phyloP scores from a whole-genome alignment of 2,329 filamentous ascomycete species.

The Cercospora brassicicola region DNA sequence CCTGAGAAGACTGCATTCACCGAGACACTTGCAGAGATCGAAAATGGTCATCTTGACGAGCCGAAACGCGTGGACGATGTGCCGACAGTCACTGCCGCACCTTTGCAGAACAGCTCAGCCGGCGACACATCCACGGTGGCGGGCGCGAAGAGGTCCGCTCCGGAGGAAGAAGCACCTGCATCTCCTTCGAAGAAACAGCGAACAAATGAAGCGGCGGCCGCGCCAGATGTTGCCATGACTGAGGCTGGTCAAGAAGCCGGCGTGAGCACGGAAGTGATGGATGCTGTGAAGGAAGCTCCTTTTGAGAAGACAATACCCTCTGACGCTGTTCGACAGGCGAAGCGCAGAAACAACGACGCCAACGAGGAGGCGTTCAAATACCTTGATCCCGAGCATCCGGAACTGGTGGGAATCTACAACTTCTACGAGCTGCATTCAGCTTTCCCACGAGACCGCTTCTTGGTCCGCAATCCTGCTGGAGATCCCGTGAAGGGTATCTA shows the following conservation, averaged over 20 bases:
- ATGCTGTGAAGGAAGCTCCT: constrained; percentile 30
- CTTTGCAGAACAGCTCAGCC: constrained; percentile 15
- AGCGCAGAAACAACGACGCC: constrained; percentile 44
- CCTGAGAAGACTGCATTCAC: constrained; percentile 32
- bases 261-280: constrained; percentile 23
- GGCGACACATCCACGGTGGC: constrained; percentile 18
- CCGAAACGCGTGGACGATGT: constrained; percentile 16
- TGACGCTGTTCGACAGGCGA: constrained; percentile 17
- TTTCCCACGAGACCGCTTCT: constrained; percentile 88
- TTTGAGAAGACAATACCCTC: constrained; percentile 28
- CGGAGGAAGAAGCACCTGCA: constrained; percentile 42
- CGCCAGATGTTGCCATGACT: constrained; percentile 19
- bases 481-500: constrained; percentile 93
- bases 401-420: constrained; percentile 71
- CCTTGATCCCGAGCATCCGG: constrained; percentile 69
- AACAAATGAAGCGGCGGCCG: constrained; percentile 28
- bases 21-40: constrained; percentile 47
- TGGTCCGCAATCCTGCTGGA: constrained; percentile 90
- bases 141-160: constrained; percentile 44
- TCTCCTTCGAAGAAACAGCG: constrained; percentile 39
- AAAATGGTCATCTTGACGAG: constrained; percentile 30
- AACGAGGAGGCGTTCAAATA: constrained; percentile 96
- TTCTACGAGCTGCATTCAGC: constrained; percentile 83
- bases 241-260: constrained; percentile 21
- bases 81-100: constrained; percentile 8